Evolutionary conservation across 768 basidiomycete species (phyloP).

Genomic region (Rhizopogon vinicolor): DNA sequence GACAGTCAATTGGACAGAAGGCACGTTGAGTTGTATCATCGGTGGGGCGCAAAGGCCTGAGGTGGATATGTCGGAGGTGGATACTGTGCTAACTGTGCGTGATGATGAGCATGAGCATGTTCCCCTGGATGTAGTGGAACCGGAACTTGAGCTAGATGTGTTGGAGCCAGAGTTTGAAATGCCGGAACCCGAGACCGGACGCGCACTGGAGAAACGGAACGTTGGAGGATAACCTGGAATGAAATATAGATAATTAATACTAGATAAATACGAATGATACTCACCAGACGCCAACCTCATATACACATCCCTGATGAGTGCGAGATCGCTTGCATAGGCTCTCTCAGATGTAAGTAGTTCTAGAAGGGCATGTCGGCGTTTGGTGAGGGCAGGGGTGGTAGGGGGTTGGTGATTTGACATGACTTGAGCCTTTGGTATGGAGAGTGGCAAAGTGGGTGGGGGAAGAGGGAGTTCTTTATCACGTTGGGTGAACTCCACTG

Average conservation of each 20-base stretch:
- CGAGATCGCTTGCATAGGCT: constrained; percentile 80
- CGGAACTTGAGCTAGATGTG: background rate
- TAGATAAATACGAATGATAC: constrained; percentile 15
- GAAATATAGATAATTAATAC: constrained; percentile 4
- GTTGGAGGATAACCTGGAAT: constrained; percentile 36
- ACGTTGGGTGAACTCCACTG: background rate
- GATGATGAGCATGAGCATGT: constrained; percentile 35
- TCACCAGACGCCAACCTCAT: constrained; percentile 74
- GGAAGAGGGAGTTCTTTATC: constrained; percentile 28
- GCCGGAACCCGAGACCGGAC: constrained; percentile 17
- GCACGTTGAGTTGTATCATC: background rate
- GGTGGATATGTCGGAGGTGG: constrained; percentile 41
- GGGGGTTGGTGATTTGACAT: constrained; percentile 22
- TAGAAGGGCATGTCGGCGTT: constrained; percentile 72
- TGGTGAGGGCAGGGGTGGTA: constrained; percentile 42
- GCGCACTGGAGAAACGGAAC: constrained; percentile 27
- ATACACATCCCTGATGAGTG: constrained; percentile 71
- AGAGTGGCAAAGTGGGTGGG: constrained; percentile 10
- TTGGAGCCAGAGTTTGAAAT: constrained; percentile 7
- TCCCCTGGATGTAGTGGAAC: constrained; percentile 23
- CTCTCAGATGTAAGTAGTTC: constrained; percentile 78
- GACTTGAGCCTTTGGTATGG: background rate
- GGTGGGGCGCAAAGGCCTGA: constrained; percentile 9
- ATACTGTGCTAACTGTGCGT: constrained; percentile 43
- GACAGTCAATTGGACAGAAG: background rate